phyloP scores from a whole-genome alignment of 306 rosid genomes.

The Astragalus membranaceus region DNA sequence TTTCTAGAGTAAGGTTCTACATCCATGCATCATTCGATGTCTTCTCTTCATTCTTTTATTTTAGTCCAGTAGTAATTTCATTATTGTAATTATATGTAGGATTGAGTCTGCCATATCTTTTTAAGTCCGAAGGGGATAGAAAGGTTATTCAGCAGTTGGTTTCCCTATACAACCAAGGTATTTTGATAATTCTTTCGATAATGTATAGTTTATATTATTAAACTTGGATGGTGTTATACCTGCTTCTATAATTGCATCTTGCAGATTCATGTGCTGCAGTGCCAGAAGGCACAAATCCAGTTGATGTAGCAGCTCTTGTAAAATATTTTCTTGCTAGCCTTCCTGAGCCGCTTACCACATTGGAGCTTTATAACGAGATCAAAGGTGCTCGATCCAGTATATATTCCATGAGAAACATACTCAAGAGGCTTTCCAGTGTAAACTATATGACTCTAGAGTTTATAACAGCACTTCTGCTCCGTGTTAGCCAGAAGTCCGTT shows the following conservation, averaged over 20 bases:
- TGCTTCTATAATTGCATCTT: conserved; percentile 5
- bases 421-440: conserved; percentile 75
- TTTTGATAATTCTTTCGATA: conserved; percentile 8
- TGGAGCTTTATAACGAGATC: conserved; percentile 73
- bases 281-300: conserved; percentile 77
- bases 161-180: conserved; percentile 85
- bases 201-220: conserved; percentile 15
- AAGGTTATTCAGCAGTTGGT: conserved; percentile 78
- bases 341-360: conserved; percentile 85
- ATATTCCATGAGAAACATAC: conserved; percentile 62
- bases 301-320: conserved; percentile 75
- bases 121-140: conserved; percentile 82
- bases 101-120: conserved; percentile 59
- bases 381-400: conserved; percentile 70
- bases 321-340: conserved; percentile 93
- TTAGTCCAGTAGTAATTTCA: neutral
- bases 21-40: neutral
- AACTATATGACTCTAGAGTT: conserved; percentile 94
- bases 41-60: neutral
- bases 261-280: conserved; percentile 68
- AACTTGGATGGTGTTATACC: conserved; percentile 7
- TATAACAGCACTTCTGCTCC: conserved; percentile 73
- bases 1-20: conserved; percentile 20
- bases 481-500: conserved; percentile 82
- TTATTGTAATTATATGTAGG: conserved; percentile 42